Conservation (phyloP, 345 rosid species). For the Rhizophora mangle region DNA sequence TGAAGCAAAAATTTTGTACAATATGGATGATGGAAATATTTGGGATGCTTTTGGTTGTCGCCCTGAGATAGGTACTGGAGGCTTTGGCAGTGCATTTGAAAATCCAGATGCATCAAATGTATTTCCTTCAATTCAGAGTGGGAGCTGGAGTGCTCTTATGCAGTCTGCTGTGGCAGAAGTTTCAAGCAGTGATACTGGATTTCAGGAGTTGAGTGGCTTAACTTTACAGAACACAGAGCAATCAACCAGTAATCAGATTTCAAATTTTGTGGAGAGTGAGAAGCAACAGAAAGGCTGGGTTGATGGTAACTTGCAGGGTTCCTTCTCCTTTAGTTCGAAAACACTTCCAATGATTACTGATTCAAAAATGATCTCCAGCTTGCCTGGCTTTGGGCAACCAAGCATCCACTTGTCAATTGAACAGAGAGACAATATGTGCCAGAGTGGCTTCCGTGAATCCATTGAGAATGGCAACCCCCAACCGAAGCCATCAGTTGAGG, state of each 20-base stretch:
- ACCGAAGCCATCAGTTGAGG: constrained; percentile 28
- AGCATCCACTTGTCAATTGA: constrained; percentile 30
- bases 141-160: constrained; percentile 99
- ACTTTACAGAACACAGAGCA: constrained; percentile 36
- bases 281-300: constrained; percentile 40
- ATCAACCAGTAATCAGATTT: constrained; percentile 25
- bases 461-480: constrained; percentile 40
- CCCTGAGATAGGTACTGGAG: constrained; percentile 39
- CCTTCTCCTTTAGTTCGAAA: constrained; percentile 25
- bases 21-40: constrained; percentile 60
- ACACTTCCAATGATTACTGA: constrained; percentile 4
- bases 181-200: constrained; percentile 49
- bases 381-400: constrained; percentile 51
- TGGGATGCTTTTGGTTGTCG: constrained; percentile 78
- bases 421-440: constrained; percentile 33
- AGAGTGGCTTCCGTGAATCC: constrained; percentile 34
- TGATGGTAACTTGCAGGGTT: constrained; percentile 31
- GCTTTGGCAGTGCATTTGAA: constrained; percentile 39
- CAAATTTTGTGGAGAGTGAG: constrained; percentile 29
- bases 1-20: constrained; percentile 83
- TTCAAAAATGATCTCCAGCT: constrained; percentile 5
- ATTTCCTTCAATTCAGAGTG: constrained; percentile 74
- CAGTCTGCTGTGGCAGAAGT: constrained; percentile 97
- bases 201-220: constrained; percentile 57
- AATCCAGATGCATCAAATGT: constrained; percentile 41